These are phyloP conservation scores for Coniochaeta hoffmannii DNA, from an alignment of 2,329 filamentous ascomycete genomes.

Conservation along the genomic window DNA sequence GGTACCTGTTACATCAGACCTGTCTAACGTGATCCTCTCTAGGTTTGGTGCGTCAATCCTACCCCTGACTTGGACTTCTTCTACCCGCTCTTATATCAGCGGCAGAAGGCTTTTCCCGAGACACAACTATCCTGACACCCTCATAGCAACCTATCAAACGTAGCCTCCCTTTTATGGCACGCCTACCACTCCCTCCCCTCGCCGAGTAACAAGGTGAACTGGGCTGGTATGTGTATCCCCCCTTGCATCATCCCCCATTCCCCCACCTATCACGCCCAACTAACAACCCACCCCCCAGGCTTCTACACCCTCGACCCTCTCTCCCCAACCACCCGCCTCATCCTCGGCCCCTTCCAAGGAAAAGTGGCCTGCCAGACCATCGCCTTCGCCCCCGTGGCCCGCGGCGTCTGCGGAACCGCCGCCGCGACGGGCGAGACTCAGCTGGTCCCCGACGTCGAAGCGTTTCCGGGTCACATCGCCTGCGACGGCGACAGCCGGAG, in stretches of 20 bases:
- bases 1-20: neutral
- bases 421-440: conserved; percentile 55
- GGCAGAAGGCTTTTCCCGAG: no score
- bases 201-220: conserved; percentile 65
- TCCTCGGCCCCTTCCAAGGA: conserved; percentile 74
- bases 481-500: conserved; percentile 70
- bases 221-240: conserved; percentile 49
- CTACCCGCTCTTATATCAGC: no score
- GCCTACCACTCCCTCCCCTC: conserved; percentile 64
- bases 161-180: conserved; percentile 71
- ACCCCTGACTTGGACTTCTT: no score
- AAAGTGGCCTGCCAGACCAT: conserved; percentile 77
- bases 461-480: conserved; percentile 74
- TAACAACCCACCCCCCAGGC: conserved; percentile 34
- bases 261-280: neutral
- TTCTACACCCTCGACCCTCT: conserved; percentile 62
- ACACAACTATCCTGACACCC: neutral
- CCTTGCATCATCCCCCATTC: neutral
- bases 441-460: conserved; percentile 61
- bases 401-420: conserved; percentile 69
- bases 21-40: neutral
- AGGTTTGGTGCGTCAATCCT: conserved; percentile 31
- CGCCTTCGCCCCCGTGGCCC: conserved; percentile 59
- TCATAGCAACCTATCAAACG: conserved; percentile 66
- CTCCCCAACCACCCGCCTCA: conserved; percentile 36